Conservation (phyloP, 257 asterid species). For the Penstemon newberryi region DNA sequence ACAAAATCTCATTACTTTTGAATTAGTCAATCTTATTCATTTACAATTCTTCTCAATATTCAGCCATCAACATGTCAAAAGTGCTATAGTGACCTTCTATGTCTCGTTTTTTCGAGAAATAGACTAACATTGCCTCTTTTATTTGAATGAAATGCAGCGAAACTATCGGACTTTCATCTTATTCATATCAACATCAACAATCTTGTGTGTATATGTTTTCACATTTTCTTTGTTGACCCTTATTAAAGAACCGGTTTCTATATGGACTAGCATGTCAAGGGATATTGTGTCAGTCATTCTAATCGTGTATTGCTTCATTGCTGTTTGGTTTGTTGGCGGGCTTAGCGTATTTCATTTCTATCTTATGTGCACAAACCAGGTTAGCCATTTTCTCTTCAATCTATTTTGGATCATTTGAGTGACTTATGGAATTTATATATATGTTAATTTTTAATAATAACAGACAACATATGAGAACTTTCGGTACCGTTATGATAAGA, state of each 20-base stretch:
- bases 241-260: conserved; percentile 44
- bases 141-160: conserved; percentile 57
- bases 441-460: conserved; percentile 6
- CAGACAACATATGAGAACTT: conserved; percentile 95
- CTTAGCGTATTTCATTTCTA: conserved; percentile 77
- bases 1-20: neutral
- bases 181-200: conserved; percentile 71
- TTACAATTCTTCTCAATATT: neutral
- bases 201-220: conserved; percentile 77
- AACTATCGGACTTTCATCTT: conserved; percentile 79
- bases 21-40: neutral
- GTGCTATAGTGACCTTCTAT: neutral
- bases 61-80: neutral
- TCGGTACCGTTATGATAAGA: conserved; percentile 79
- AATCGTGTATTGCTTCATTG: conserved; percentile 68
- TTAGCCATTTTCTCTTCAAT: conserved; percentile 28
- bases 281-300: conserved; percentile 59
- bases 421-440: neutral
- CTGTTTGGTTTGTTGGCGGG: conserved; percentile 94
- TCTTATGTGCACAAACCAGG: conserved; percentile 89
- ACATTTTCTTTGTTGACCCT: conserved; percentile 76
- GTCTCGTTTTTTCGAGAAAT: neutral
- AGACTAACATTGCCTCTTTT: conserved; percentile 19
- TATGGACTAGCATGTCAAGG: conserved; percentile 58
- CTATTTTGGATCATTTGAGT: neutral